Evolutionary conservation across 345 rosid species (phyloP), one percentile per base, ranked within the genome.

Genomic region (Gynandropsis gynandra): DNA sequence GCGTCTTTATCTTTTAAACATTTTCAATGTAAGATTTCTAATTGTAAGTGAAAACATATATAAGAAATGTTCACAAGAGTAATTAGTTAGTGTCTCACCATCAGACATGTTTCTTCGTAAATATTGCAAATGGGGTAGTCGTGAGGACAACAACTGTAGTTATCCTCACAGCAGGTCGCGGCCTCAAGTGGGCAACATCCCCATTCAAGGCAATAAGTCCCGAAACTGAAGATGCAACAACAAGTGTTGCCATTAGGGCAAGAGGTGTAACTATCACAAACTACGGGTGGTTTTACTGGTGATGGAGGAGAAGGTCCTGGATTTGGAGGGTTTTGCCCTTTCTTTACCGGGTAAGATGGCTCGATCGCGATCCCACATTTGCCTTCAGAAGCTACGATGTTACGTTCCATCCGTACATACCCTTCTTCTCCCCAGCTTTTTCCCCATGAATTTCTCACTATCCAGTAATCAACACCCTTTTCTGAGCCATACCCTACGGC

Each of bases 371-470:
- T 61, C 10, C 81, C 94, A 15, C 94, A 84, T 13, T 59, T 58
- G 40, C 94, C 94, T 43, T 76, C 69, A 6, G 36, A 8, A 16
- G 66, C 39, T 17, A 42, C 34, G 10, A 69, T 57, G 65, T 75
- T 58, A 50, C 94, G 79, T 31, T 21, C 55, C 4, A 84, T 9
- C 41, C 75, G 71, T 39, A 84, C 71, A 34, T 81, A 84, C 14
- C 85, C 88, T 0, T 73, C 65, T 2, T 76, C 47, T 9, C 94
- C 94, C 94, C 94, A 84, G 5, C 61, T 71, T 9, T 87, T 76
- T 16, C 94, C 94, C 88, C 94, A 81, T 0, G 94, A 84, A 43
- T 84, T 84, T 55, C 80, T 84, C 56, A 72, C 83, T 8, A 84
- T 80, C 94, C 94, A 84, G 40, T 81, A 84, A n/a, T 84, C 70